Percentiles rank a stretch among this genome's conserved stretches.
Evolutionary conservation across 2,329 filamentous ascomycete genomes (phyloP).

Genomic region (Immersiporthe knoxdaviesiana): DNA sequence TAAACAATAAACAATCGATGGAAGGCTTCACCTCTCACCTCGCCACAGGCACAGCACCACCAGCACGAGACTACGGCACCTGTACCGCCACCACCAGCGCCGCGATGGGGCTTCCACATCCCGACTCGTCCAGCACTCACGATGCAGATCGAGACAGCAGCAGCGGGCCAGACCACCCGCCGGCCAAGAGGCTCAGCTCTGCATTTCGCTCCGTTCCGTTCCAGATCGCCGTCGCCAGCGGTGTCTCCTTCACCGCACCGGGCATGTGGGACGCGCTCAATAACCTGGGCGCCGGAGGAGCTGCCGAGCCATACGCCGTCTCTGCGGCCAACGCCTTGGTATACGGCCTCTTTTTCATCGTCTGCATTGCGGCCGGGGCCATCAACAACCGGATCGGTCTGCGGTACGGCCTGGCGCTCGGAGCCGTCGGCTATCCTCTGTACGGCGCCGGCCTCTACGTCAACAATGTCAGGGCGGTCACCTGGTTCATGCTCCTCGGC

Average conservation of each 20-base stretch:
- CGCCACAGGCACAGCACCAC: background rate
- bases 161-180: conserved; percentile 21
- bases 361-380: conserved; percentile 52
- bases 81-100: background rate
- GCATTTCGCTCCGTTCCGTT: conserved; percentile 26
- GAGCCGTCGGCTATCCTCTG: conserved; percentile 51
- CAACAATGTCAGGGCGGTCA: conserved; percentile 54
- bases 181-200: conserved; percentile 4
- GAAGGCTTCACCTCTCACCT: background rate
- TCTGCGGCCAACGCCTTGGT: conserved; percentile 57
- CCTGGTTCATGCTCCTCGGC: conserved; percentile 55
- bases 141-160: background rate
- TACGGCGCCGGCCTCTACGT: conserved; percentile 53
- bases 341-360: conserved; percentile 50
- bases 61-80: conserved; percentile 7
- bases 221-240: conserved; percentile 35
- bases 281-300: conserved; percentile 54
- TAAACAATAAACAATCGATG: background rate
- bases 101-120: background rate
- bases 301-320: conserved; percentile 54
- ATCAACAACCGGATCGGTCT: conserved; percentile 54
- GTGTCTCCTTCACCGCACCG: conserved; percentile 54
- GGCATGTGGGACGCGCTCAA: conserved; percentile 62
- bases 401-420: conserved; percentile 47
- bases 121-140: background rate